Evolutionary conservation across 169 alveolate genomes (phyloP).

Genomic region (Miamiensis avidus): DNA sequence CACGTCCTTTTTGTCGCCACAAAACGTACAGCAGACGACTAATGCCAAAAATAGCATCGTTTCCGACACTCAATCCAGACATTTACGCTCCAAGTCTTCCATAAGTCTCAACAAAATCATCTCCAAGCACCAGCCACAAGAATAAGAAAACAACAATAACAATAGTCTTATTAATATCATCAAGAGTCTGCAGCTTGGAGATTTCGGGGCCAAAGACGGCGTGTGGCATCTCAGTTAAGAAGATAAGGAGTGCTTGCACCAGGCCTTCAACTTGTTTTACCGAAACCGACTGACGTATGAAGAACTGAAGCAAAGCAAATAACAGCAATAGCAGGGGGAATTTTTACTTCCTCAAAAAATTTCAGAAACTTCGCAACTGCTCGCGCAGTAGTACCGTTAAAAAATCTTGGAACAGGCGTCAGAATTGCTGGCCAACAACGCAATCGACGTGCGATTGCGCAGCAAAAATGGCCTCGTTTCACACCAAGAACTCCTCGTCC

Average conservation of each 20-base stretch:
- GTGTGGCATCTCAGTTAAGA: background rate
- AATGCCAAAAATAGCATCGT: no score
- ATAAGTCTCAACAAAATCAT: no score
- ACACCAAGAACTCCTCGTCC: conserved; percentile 8
- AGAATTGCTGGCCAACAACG: background rate
- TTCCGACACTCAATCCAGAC: no score
- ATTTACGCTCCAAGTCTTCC: no score
- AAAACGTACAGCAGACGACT: no score
- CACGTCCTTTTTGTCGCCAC: no score
- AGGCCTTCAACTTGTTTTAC: conserved; percentile 8
- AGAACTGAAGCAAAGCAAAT: conserved; percentile 1
- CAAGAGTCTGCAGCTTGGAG: background rate
- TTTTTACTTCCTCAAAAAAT: background rate
- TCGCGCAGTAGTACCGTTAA: conserved; percentile 8
- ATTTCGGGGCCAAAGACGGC: background rate
- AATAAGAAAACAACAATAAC: no score
- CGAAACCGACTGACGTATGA: conserved; percentile 22
- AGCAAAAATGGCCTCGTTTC: conserved; percentile 2
- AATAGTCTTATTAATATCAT: no score
- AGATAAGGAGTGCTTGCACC: background rate
- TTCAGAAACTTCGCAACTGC: background rate
- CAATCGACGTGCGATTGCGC: conserved; percentile 2
- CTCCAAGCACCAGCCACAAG: background rate
- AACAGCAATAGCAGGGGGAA: background rate
- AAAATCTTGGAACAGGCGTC: conserved; percentile 10